A percentile compares a stretch with the other conserved stretches of the same genome.
Conservation (phyloP, 83 land plant species). For the Diphasiastrum complanatum region DNA sequence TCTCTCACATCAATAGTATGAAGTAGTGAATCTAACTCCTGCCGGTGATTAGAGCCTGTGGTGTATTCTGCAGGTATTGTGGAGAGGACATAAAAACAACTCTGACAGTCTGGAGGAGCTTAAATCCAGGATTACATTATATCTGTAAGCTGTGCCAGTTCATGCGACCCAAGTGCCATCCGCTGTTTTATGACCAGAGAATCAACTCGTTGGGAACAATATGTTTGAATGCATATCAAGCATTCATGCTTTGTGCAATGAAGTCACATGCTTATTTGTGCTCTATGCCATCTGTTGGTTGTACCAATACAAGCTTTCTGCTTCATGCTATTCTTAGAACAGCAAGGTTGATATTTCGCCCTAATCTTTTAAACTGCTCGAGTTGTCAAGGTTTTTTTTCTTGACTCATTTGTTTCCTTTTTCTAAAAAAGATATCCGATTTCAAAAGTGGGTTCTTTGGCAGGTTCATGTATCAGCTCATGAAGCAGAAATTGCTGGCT, state of each 20-base stretch:
- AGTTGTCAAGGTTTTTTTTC: too few relatives aligned
- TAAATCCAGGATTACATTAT: conserved; percentile 38
- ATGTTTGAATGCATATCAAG: conserved; percentile 78
- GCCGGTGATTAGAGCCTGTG: too few relatives aligned
- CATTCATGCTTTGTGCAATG: conserved; percentile 86
- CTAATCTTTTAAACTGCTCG: too few relatives aligned
- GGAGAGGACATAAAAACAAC: conserved; percentile 60
- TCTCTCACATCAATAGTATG: too few relatives aligned
- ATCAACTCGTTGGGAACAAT: conserved; percentile 71
- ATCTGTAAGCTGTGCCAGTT: conserved; percentile 55
- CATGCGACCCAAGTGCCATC: conserved; percentile 91
- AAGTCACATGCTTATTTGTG: conserved; percentile 79
- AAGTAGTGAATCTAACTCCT: too few relatives aligned
- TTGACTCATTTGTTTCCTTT: too few relatives aligned
- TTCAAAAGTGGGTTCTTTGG: neutral
- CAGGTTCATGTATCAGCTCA: conserved; percentile 58
- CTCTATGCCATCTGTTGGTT: conserved; percentile 30
- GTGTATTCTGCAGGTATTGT: conserved; percentile 46
- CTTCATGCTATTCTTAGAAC: conserved; percentile 39
- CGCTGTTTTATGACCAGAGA: conserved; percentile 71
- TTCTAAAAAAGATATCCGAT: too few relatives aligned
- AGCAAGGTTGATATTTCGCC: conserved; percentile 53
- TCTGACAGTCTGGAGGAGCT: conserved; percentile 50
- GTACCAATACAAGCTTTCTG: conserved; percentile 24
- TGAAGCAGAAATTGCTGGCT: conserved; percentile 45